Base-by-base conservation (phyloP, 2,329 filamentous ascomycete species). In the Aspergillus pseudoterreus region DNA sequence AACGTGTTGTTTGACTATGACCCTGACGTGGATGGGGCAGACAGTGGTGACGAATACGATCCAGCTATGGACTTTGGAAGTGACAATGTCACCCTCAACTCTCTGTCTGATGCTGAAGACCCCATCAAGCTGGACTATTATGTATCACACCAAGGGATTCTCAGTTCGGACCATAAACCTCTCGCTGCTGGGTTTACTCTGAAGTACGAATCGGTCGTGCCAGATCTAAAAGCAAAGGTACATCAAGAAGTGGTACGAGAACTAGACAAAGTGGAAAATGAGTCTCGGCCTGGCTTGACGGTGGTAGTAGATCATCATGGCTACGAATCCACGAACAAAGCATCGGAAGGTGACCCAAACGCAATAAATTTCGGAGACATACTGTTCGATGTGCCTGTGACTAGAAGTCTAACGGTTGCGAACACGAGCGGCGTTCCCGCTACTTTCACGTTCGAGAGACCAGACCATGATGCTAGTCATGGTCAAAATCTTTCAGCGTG, bases 101-200 rank as follows among this genome's bases (percentile, higher is more conserved):
- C 57, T 2, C 47, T 59, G 3, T 72, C 70, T 15, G 63, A 63
- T 24, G 55, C 55, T 12, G 71, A 79, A 24, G 80, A 83, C 51
- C 72, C 76, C 43, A 75, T 85, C 24, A 63, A 69, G 21, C 69
- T 85, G n/a, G 76, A 83, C 48, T 78, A 88, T 52, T 99, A 99
- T 67, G 84, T 85, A 0, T 92, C 92, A 0, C 90, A 97, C 63
- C 94, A 97, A 69, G 82, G 88, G 15, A 86, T 99, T 21, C 82
- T 89, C 14, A 96, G 92, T 0, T 97, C 92, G 0, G 94, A 99
- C 62, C 94, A 99, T 71, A 99, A 99, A 68, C 95, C 94, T 0
- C 75, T 99, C 2, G 83, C 86, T 52, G 90, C 91, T 1, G 76
- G 92, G 1, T 97, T 97, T 65, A 86, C 82, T 0, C 72, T 99